Evolutionary conservation across 176 grass and related monocot species (phyloP), one percentile per base, ranked within the genome.

Genomic region (Avena insularis): DNA sequence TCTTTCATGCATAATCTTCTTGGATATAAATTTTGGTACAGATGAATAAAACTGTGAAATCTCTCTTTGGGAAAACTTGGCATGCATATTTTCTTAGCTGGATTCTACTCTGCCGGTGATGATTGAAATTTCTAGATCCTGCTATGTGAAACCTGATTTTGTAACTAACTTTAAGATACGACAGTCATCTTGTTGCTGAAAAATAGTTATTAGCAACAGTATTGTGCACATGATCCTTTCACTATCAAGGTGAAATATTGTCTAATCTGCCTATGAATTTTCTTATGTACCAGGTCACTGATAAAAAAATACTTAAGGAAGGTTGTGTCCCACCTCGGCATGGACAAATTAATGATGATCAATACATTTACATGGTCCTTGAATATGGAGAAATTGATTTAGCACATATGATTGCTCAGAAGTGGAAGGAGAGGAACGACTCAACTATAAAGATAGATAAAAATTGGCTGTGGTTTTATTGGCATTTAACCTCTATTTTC

Each of bases 351-450:
- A 93, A 88, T 54, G 90, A 98, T 80, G 97, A 98, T 74, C 88
- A 96, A 20, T 86, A 82, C 77, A 96, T 98, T 77, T 98, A 91
- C 81, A 98, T 98, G 97, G 94, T 96, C 36, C 94, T 98, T 75
- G 97, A 98, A 48, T 98, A 89, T 87, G 97, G 94, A 72, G 97
- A 98, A 84, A 98, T 98, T 83, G 97, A 94, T 82, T 90, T 98
- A 53, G 97, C 94, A 79, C 85, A 96, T 86, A 98, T 98, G 97
- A 84, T 98, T 84, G 57, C 92, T 62, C 94, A 93, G 38, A 96
- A 96, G 55, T 98, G 93, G 94, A 96, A 88, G 79, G 92, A 96
- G 82, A 76, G 82, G 7, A 89, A 58, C 74, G 80, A 56, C 51
- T 76, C 76, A 67, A 85, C 59, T 86, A 83, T 89, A 84, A 77